Evolutionary conservation across 192 early-diverging fungal genomes (phyloP), one percentile per base, ranked within the genome.

Genomic region (Coemansia asiatica): DNA sequence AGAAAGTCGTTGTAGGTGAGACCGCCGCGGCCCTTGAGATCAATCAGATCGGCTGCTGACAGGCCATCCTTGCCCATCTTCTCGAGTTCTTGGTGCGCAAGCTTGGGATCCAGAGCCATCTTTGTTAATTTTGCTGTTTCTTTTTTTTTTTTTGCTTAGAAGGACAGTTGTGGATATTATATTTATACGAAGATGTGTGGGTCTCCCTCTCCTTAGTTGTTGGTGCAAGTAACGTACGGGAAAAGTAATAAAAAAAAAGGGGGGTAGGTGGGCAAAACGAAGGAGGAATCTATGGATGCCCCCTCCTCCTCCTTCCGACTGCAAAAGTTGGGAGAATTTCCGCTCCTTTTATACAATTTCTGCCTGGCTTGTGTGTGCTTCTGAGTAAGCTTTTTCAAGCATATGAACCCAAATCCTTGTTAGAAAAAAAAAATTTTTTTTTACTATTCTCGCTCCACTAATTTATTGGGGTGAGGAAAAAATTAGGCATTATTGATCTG

Each of bases 1-100:
- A 98, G 80, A 66, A 98, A 95, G 83, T 98, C 97, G 84, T 97
- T 98, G 87, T 98, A 98, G 60, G 97, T 98, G 63, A 98, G 83
- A 26, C 96, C 96, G 64, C 94, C 94, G 38, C 87, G 87, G 25
- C 83, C 64, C 62, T 86, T 70, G 61, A 88, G 86, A 74, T 96
- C 90, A 68, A 98, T 89, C 31, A 98, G 83, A 70, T 95, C 87
- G 64, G 83, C 84, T 48, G 87, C 92, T 16, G 92, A 83, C 57
- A 96, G 86, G 19, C 97, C 97, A 83, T 98, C 97, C 50, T 61
- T 55, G 62, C 71, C 81, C 44, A 63, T 64, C 66, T 78, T 77
- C 57, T 69, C 81, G 56, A 82, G 81, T 61, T 76, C 75, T 50
- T 74, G 69, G 48, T 71, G 53, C 23, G 71, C 81, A 35, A 61